A percentile compares a stretch with the other conserved stretches of the same genome.
Evolutionary conservation across 2,329 filamentous ascomycete species (phyloP).

Genomic region (Ascocoryne sarcoides): DNA sequence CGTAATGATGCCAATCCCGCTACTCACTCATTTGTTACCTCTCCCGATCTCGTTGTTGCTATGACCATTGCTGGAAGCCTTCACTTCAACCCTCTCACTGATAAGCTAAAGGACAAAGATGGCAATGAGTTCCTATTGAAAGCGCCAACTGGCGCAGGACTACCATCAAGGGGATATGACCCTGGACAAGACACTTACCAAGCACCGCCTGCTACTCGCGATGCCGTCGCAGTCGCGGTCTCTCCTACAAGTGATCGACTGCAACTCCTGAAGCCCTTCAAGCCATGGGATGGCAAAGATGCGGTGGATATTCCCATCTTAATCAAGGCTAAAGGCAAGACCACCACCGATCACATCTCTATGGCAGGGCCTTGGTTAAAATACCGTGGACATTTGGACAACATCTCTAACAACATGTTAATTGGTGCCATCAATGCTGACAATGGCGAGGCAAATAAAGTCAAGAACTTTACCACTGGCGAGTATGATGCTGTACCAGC

Average conservation of each 20-base stretch:
- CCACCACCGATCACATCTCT: slow-evolving; percentile 93
- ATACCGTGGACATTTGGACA: slow-evolving; percentile 97
- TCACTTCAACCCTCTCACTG: slow-evolving; percentile 91
- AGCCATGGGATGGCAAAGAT: slow-evolving; percentile 88
- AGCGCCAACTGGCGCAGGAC: slow-evolving; percentile 69
- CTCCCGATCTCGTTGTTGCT: slow-evolving; percentile 81
- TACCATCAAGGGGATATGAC: slow-evolving; percentile 79
- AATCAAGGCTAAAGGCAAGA: slow-evolving; percentile 96
- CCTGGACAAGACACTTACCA: slow-evolving; percentile 91
- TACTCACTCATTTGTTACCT: slow-evolving; percentile 88
- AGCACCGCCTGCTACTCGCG: slow-evolving; percentile 76
- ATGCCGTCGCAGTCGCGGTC: slow-evolving; percentile 66
- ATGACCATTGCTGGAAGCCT: slow-evolving; percentile 75
- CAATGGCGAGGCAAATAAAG: slow-evolving; percentile 95
- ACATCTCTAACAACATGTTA: slow-evolving; percentile 99
- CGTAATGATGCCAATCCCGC: slow-evolving; percentile 95
- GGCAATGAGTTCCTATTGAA: slow-evolving; percentile 92
- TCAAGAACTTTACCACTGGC: slow-evolving; percentile 81
- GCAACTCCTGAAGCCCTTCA: slow-evolving; percentile 81
- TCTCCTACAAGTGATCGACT: slow-evolving; percentile 88
- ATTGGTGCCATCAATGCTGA: slow-evolving; percentile 94
- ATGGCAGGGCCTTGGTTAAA: slow-evolving; percentile 97
- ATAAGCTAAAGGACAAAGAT: slow-evolving; percentile 87
- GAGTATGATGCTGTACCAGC: slow-evolving; percentile 84
- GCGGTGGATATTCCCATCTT: slow-evolving; percentile 76